Percentiles rank a stretch among this genome's conserved stretches.
These are phyloP conservation scores for Saccharomycopsis schoenii DNA, from an alignment of 805 yeast species.

Conservation along the genomic window DNA sequence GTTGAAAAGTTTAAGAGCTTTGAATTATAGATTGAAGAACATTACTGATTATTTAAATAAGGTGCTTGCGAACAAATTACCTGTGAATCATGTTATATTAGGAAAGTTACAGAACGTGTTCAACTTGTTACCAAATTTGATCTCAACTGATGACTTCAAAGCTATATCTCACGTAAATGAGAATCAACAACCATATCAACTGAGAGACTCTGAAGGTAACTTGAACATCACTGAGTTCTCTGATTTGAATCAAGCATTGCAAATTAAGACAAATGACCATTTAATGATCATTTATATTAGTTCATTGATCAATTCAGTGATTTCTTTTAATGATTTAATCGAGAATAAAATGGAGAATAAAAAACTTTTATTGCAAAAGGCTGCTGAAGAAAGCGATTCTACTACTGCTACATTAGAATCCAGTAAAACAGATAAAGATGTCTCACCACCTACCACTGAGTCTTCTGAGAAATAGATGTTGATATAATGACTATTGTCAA, in stretches of 20 bases:
- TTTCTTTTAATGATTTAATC: constrained; percentile 92
- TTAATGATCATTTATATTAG: constrained; percentile 88
- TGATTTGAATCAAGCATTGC: constrained; percentile 63
- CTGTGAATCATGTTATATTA: constrained; percentile 80
- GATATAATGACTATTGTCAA: too few relatives aligned
- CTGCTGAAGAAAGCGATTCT: constrained; percentile 21
- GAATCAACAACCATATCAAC: constrained; percentile 2
- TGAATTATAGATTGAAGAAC: constrained; percentile 67
- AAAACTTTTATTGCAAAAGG: constrained; percentile 23
- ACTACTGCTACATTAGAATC: neutral
- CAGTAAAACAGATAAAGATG: neutral
- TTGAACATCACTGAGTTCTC: constrained; percentile 16
- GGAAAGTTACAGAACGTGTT: constrained; percentile 93
- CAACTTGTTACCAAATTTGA: constrained; percentile 79
- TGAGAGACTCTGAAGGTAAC: constrained; percentile 17
- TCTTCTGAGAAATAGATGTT: neutral
- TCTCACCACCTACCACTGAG: neutral
- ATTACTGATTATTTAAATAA: constrained; percentile 70
- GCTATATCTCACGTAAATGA: neutral
- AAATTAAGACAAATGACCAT: constrained; percentile 91
- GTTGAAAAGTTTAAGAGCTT: constrained; percentile 76
- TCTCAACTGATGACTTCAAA: constrained; percentile 20
- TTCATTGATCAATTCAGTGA: constrained; percentile 83
- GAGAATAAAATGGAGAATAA: constrained; percentile 90
- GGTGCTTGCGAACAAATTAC: constrained; percentile 61